A percentile compares a stretch with the other conserved stretches of the same genome.
phyloP scores from a whole-genome alignment of 176 grass and related monocot species.

The Lolium perenne region DNA sequence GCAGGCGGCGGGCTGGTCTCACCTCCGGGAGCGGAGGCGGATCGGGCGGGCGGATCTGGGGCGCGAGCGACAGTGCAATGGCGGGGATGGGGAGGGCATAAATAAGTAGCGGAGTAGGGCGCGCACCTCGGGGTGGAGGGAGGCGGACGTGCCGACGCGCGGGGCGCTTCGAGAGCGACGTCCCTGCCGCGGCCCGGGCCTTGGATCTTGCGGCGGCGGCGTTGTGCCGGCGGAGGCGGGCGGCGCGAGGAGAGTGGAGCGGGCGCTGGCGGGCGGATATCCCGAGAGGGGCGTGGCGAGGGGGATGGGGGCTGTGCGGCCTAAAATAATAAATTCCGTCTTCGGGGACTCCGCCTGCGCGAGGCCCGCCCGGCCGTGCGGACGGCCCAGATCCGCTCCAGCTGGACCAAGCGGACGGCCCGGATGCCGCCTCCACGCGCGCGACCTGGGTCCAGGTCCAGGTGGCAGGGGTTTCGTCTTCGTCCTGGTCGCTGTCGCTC shows the following conservation, averaged over 20 bases:
- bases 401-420: background rate
- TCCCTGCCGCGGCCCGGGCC: background rate
- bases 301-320: constrained; percentile 41
- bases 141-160: constrained; percentile 39
- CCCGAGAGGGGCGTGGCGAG: constrained; percentile 10
- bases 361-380: background rate
- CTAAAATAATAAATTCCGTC: constrained; percentile 46
- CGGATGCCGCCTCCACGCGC: background rate
- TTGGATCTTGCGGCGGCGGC: constrained; percentile 42
- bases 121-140: constrained; percentile 31
- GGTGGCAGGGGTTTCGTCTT: background rate
- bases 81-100: background rate
- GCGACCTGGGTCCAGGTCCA: background rate
- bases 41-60: constrained; percentile 40
- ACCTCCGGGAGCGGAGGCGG: constrained; percentile 33
- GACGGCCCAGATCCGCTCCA: background rate
- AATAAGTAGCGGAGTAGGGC: background rate
- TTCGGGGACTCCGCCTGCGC: constrained; percentile 52
- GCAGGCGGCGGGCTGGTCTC: constrained; percentile 1
- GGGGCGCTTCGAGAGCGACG: background rate
- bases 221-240: background rate
- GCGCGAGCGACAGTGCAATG: constrained; percentile 28
- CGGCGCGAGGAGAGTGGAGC: constrained; percentile 12
- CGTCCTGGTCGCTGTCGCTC: background rate
- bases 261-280: constrained; percentile 49